Percentiles rank a stretch among this genome's conserved stretches.
These are phyloP conservation scores for Pseudofabraea citricarpa DNA, from an alignment of 2,329 filamentous ascomycete species.

Conservation along the genomic window DNA sequence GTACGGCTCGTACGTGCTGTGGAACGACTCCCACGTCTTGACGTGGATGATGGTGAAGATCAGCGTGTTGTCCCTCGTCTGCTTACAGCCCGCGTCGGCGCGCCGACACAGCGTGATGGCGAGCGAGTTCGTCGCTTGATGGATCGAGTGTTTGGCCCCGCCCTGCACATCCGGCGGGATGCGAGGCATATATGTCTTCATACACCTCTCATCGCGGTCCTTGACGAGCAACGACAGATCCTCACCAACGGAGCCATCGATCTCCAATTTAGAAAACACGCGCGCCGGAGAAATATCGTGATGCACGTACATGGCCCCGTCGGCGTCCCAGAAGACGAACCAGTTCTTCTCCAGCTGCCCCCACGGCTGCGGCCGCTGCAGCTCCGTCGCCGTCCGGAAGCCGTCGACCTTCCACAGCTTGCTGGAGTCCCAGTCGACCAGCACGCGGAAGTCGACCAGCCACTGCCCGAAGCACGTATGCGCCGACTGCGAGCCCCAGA, in stretches of 20 bases:
- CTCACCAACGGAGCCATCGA: constrained; percentile 40
- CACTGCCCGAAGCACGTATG: constrained; percentile 54
- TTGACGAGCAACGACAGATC: constrained; percentile 38
- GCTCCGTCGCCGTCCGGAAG: constrained; percentile 37
- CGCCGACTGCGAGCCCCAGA: constrained; percentile 51
- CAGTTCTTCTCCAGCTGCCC: constrained; percentile 54
- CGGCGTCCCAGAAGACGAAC: constrained; percentile 54
- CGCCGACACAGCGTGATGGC: constrained; percentile 49
- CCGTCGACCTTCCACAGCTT: constrained; percentile 14
- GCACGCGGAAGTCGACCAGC: constrained; percentile 46
- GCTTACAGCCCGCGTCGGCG: constrained; percentile 37
- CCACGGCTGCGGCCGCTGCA: constrained; percentile 44
- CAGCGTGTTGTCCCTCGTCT: constrained; percentile 45
- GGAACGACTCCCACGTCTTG: constrained; percentile 44
- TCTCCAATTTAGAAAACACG: constrained; percentile 39
- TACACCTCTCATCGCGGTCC: constrained; percentile 38
- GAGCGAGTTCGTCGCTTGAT: constrained; percentile 57
- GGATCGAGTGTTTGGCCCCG: no score
- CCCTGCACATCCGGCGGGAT: constrained; percentile 31
- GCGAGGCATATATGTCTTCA: constrained; percentile 40
- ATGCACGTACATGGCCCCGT: constrained; percentile 43
- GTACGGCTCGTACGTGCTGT: constrained; percentile 51
- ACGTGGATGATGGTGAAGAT: constrained; percentile 50
- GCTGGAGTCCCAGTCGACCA: constrained; percentile 39
- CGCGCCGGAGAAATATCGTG: constrained; percentile 47